These are phyloP conservation scores for Fraxinus cuspidata DNA, from an alignment of 257 asterid species.

Conservation along the genomic window DNA sequence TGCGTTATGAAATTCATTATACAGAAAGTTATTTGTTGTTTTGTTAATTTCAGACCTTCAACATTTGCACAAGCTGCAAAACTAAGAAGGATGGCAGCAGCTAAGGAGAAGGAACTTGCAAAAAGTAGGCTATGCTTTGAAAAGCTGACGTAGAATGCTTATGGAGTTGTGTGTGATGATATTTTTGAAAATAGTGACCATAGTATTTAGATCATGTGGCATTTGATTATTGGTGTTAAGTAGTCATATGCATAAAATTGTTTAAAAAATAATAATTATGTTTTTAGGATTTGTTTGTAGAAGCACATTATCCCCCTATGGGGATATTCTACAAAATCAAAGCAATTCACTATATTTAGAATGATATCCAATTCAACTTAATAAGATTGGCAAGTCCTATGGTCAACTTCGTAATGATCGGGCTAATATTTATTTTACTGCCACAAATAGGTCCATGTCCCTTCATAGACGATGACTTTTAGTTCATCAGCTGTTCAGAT, in stretches of 20 bases:
- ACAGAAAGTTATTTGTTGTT: neutral
- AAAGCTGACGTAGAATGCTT: neutral
- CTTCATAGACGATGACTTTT: neutral
- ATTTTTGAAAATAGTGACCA: neutral
- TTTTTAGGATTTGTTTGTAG: neutral
- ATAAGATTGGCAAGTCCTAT: neutral
- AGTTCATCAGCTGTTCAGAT: neutral
- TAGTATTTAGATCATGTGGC: neutral
- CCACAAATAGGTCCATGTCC: neutral
- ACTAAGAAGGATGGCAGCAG: conserved; percentile 78
- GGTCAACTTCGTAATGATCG: neutral
- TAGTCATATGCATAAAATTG: conserved; percentile 7
- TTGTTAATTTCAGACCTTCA: conserved; percentile 73
- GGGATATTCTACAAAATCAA: conserved; percentile 6
- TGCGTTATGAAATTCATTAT: neutral
- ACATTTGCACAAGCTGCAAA: conserved; percentile 99
- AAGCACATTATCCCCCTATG: neutral
- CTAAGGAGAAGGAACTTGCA: conserved; percentile 90
- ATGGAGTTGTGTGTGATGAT: conserved; percentile 12
- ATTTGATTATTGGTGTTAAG: conserved; percentile 8
- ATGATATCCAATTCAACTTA: neutral
- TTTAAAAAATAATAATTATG: neutral
- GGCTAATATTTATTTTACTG: neutral
- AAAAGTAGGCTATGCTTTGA: conserved; percentile 47
- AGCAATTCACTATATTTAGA: neutral